phyloP scores from a whole-genome alignment of 108 stramenopile species.

The Ochromonas danica region DNA sequence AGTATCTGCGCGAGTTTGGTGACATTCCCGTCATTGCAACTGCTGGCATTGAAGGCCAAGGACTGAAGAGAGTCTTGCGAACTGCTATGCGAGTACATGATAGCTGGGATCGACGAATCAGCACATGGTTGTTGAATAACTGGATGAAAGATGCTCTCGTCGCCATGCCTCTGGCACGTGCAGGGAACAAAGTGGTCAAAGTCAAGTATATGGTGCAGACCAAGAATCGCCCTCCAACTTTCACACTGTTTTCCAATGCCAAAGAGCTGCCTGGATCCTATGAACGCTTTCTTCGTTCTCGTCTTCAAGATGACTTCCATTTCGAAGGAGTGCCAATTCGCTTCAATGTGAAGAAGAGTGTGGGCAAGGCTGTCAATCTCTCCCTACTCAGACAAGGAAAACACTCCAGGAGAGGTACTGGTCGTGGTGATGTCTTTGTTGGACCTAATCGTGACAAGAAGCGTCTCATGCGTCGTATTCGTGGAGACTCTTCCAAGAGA shows the following conservation, averaged over 20 bases:
- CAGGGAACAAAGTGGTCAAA: conserved; percentile 31
- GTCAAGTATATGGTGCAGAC: conserved; percentile 55
- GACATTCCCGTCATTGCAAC: conserved; percentile 44
- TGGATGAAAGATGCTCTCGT: conserved; percentile 47
- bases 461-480: no score
- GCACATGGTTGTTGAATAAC: conserved; percentile 50
- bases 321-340: conserved; percentile 6
- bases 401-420: background rate
- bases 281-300: conserved; percentile 9
- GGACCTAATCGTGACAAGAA: background rate
- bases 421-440: background rate
- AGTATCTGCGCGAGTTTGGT: conserved; percentile 45
- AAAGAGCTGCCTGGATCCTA: background rate
- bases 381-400: conserved; percentile 5
- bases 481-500: no score
- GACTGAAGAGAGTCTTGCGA: conserved; percentile 38
- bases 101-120: conserved; percentile 44
- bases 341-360: background rate
- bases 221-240: conserved; percentile 52
- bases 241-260: conserved; percentile 46
- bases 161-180: conserved; percentile 41
- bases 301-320: background rate
- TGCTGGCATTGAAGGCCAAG: conserved; percentile 37
- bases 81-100: conserved; percentile 42
- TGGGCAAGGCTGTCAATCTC: background rate